Evolutionary conservation across 2,329 filamentous ascomycete species (phyloP).

Genomic region (Fusarium redolens): DNA sequence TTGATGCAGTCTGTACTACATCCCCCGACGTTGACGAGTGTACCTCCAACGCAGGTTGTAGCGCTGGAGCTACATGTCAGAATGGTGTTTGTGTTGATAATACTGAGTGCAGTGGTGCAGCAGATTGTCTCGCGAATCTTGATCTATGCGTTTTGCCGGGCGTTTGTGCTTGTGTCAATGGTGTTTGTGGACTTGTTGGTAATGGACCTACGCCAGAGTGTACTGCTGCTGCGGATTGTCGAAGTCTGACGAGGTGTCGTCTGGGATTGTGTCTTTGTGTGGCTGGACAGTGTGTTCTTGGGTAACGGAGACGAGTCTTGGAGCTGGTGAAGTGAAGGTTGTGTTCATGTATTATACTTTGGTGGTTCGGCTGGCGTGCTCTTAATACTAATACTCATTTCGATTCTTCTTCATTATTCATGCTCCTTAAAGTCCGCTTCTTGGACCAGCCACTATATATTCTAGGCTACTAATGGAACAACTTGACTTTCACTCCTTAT

Average conservation of each 20-base stretch:
- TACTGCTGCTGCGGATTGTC: background rate
- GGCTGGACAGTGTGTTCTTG: background rate
- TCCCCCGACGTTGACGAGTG: background rate
- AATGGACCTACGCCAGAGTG: background rate
- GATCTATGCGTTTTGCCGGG: background rate
- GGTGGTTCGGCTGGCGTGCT: background rate
- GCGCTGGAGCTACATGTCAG: background rate
- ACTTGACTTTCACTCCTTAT: background rate
- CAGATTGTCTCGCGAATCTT: background rate
- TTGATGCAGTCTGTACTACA: constrained; percentile 1
- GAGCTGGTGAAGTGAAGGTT: background rate
- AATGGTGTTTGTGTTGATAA: constrained; percentile 7
- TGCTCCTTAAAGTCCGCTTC: fast-evolving
- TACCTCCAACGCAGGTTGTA: background rate
- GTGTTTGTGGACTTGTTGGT: background rate
- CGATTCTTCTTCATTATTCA: background rate
- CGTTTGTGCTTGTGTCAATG: background rate
- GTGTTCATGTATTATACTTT: fast-evolving
- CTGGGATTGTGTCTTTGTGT: background rate
- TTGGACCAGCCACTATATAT: fast-evolving
- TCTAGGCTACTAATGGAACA: background rate
- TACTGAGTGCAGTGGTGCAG: background rate
- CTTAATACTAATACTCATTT: no score
- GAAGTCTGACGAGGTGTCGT: background rate
- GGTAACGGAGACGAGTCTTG: background rate